Evolutionary conservation across 306 rosid genomes (phyloP).

Genomic region (Cercis canadensis): DNA sequence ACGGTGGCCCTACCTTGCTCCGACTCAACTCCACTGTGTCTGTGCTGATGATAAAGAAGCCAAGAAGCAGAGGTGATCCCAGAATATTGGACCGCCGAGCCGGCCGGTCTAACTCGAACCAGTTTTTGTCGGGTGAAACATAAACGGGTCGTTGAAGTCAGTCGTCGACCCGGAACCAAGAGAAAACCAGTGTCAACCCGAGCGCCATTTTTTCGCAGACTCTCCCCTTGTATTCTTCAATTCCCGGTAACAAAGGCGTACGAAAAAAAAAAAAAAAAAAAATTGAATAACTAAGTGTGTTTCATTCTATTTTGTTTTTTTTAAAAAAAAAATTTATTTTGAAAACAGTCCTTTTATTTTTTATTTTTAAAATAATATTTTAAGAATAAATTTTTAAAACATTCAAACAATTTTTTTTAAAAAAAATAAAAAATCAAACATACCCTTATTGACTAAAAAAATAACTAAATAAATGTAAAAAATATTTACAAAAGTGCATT

Average conservation of each 20-base stretch:
- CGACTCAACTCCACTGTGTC: neutral
- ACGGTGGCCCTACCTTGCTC: conserved; percentile 26
- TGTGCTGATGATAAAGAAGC: neutral
- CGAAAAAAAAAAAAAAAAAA: too few relatives aligned
- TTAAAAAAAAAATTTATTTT: too few relatives aligned
- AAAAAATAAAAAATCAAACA: too few relatives aligned
- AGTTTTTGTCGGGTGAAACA: neutral
- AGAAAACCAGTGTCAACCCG: neutral
- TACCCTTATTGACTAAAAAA: too few relatives aligned
- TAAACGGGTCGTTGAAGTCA: conserved; percentile 2
- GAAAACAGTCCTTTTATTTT: too few relatives aligned
- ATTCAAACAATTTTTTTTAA: too few relatives aligned
- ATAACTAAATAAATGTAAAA: too few relatives aligned
- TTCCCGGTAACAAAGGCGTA: neutral
- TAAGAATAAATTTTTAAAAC: too few relatives aligned
- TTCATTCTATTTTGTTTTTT: too few relatives aligned
- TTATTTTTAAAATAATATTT: too few relatives aligned
- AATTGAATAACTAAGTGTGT: too few relatives aligned
- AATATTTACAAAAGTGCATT: too few relatives aligned
- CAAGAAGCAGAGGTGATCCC: neutral
- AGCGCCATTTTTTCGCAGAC: neutral
- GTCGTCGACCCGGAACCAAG: neutral
- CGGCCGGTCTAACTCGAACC: conserved; percentile 24
- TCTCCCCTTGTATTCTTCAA: neutral
- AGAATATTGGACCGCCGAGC: conserved; percentile 4